Conservation (phyloP, 768 basidiomycete species). For the Tremella mesenterica region DNA sequence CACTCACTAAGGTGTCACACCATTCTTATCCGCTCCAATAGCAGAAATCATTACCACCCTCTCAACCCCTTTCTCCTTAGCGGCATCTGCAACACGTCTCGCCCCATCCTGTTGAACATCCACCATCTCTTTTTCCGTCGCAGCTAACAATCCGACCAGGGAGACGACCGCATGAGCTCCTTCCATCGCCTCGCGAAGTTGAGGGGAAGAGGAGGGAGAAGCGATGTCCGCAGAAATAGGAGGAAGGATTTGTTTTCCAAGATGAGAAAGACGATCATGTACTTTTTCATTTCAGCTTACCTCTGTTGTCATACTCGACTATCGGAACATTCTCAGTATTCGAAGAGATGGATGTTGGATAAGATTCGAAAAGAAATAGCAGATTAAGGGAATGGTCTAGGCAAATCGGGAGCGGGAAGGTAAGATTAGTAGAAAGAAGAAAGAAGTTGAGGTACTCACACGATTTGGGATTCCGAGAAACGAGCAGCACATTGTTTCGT, state of each 20-base stretch:
- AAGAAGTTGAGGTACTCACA: slow-evolving; percentile 37
- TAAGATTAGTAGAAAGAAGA: neutral
- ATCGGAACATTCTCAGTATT: no score
- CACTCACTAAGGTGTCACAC: slow-evolving; percentile 54
- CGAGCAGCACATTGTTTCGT: slow-evolving; percentile 52
- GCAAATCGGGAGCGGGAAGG: neutral
- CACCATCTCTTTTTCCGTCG: slow-evolving; percentile 54
- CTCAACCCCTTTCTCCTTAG: slow-evolving; percentile 49
- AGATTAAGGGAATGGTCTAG: neutral
- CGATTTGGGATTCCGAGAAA: slow-evolving; percentile 54
- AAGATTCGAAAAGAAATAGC: neutral
- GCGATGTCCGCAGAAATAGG: slow-evolving; percentile 53
- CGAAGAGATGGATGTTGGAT: neutral
- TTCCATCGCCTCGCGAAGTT: slow-evolving; percentile 46
- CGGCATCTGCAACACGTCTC: slow-evolving; percentile 56
- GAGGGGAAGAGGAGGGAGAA: slow-evolving; percentile 38
- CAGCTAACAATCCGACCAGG: slow-evolving; percentile 61
- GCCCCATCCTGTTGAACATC: slow-evolving; percentile 59
- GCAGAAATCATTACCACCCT: slow-evolving; percentile 51
- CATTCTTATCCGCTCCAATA: slow-evolving; percentile 60
- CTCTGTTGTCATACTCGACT: neutral
- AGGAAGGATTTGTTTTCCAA: slow-evolving; percentile 48
- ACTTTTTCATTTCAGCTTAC: slow-evolving; percentile 23
- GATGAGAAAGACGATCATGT: slow-evolving; percentile 30
- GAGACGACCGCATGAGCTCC: slow-evolving; percentile 57